These are phyloP conservation scores for Aspergillus candidus DNA, from an alignment of 2,329 filamentous ascomycete genomes.

Conservation along the genomic window DNA sequence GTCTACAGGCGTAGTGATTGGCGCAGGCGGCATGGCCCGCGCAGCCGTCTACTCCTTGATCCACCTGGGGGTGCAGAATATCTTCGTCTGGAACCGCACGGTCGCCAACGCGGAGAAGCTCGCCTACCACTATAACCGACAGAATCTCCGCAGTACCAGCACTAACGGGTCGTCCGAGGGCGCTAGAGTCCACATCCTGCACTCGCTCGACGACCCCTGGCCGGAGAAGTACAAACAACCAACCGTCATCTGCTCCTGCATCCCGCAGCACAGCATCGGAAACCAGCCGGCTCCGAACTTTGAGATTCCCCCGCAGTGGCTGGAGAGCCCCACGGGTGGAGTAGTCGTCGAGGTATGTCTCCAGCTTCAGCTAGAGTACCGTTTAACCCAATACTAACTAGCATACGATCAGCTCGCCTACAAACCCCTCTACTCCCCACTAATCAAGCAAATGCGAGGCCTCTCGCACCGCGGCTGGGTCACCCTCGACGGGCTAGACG, in stretches of 20 bases:
- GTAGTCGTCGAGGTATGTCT: conserved; percentile 36
- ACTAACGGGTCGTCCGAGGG: conserved; percentile 12
- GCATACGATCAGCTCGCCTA: conserved; percentile 28
- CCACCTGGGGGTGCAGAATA: conserved; percentile 33
- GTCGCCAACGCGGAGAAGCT: conserved; percentile 30
- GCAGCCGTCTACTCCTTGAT: conserved; percentile 38
- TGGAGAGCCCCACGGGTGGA: conserved; percentile 35
- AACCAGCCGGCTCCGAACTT: conserved; percentile 32
- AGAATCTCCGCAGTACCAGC: conserved; percentile 19
- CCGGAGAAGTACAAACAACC: conserved; percentile 30
- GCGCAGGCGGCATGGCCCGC: conserved; percentile 49
- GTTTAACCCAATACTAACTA: neutral
- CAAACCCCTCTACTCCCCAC: conserved; percentile 34
- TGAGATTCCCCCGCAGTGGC: conserved; percentile 31
- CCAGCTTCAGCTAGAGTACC: neutral
- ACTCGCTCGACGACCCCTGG: conserved; percentile 28
- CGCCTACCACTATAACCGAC: conserved; percentile 32
- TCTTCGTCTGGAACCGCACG: conserved; percentile 36
- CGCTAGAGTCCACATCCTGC: conserved; percentile 24
- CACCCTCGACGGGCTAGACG: conserved; percentile 35
- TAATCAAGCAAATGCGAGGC: conserved; percentile 33
- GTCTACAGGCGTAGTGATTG: conserved; percentile 55
- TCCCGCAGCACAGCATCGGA: conserved; percentile 33
- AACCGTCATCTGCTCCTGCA: conserved; percentile 35
- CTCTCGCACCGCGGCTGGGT: conserved; percentile 35